Conservation (phyloP, 768 basidiomycete species). For the Naematelia encephala region DNA sequence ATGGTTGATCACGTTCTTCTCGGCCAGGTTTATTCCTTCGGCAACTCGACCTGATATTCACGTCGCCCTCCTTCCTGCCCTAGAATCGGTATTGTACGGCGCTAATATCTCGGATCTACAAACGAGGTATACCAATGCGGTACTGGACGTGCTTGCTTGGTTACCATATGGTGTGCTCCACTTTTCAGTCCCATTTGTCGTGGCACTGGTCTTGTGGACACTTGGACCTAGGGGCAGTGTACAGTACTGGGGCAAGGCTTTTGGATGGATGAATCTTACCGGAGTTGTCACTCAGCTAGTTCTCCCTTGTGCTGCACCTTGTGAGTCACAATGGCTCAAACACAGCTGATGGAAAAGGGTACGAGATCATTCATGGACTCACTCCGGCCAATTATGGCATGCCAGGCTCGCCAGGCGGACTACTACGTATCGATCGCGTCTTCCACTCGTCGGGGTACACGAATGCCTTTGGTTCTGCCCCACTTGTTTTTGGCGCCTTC, state of each 20-base stretch:
- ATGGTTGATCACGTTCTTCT: constrained; percentile 83
- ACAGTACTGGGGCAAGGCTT: constrained; percentile 76
- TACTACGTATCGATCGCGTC: constrained; percentile 84
- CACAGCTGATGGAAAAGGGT: constrained; percentile 59
- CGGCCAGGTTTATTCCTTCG: constrained; percentile 77
- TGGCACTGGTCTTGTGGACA: constrained; percentile 82
- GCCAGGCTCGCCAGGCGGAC: constrained; percentile 87
- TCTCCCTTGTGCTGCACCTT: constrained; percentile 86
- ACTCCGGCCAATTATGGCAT: constrained; percentile 91
- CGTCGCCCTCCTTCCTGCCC: constrained; percentile 87
- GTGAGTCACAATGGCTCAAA: constrained; percentile 45
- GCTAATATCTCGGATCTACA: constrained; percentile 97
- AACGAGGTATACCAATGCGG: constrained; percentile 85
- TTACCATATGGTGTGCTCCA: constrained; percentile 93
- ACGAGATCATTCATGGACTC: constrained; percentile 92
- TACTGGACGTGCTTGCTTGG: constrained; percentile 93
- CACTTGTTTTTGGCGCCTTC: constrained; percentile 95
- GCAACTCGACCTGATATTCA: constrained; percentile 75
- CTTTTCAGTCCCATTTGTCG: constrained; percentile 79
- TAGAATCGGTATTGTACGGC: constrained; percentile 92
- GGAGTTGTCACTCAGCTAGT: constrained; percentile 85
- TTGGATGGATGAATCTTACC: constrained; percentile 87
- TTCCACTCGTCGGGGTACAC: constrained; percentile 76
- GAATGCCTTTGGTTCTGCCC: constrained; percentile 74
- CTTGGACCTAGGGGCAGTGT: constrained; percentile 77